These are phyloP conservation scores for Cryptococcus depauperatus DNA, from an alignment of 1,284 basidiomycete species.

Conservation along the genomic window DNA sequence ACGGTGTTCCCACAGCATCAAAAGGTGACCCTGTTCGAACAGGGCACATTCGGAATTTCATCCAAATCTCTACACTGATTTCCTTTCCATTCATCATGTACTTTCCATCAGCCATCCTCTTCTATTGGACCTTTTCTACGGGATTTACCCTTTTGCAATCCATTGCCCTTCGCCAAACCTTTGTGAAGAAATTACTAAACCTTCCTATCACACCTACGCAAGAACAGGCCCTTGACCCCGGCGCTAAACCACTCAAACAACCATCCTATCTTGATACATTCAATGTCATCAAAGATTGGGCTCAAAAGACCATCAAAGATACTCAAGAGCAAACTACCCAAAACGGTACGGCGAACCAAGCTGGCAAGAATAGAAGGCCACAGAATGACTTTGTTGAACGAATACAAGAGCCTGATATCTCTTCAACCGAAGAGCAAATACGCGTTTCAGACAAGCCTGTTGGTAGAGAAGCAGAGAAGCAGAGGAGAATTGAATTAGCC, in stretches of 20 bases:
- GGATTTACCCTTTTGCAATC: slow-evolving; percentile 50
- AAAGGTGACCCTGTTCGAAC: slow-evolving; percentile 37
- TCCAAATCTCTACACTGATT: slow-evolving; percentile 57
- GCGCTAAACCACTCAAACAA: slow-evolving; percentile 10
- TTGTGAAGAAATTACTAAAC: slow-evolving; percentile 32
- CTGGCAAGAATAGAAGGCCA: not conserved
- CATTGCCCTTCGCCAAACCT: slow-evolving; percentile 34
- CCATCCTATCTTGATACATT: slow-evolving; percentile 19
- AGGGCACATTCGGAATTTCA: slow-evolving; percentile 63
- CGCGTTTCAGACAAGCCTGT: not conserved
- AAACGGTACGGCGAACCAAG: not conserved
- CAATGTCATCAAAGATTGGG: slow-evolving; percentile 9
- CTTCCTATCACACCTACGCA: slow-evolving; percentile 39
- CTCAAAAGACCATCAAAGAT: slow-evolving; percentile 8
- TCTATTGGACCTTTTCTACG: slow-evolving; percentile 53
- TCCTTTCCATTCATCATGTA: slow-evolving; percentile 56
- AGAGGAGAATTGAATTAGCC: slow-evolving; percentile 24
- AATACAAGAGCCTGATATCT: slow-evolving; percentile 6
- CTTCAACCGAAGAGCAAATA: not conserved
- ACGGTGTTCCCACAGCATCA: slow-evolving; percentile 47
- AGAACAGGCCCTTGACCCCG: slow-evolving; percentile 19
- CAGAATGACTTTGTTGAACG: slow-evolving; percentile 7
- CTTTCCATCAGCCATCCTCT: slow-evolving; percentile 50
- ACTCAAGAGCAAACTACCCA: not conserved
- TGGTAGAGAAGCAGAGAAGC: slow-evolving; percentile 20